Conservation (phyloP, 331 rosid species). For the Quercus phellos region DNA sequence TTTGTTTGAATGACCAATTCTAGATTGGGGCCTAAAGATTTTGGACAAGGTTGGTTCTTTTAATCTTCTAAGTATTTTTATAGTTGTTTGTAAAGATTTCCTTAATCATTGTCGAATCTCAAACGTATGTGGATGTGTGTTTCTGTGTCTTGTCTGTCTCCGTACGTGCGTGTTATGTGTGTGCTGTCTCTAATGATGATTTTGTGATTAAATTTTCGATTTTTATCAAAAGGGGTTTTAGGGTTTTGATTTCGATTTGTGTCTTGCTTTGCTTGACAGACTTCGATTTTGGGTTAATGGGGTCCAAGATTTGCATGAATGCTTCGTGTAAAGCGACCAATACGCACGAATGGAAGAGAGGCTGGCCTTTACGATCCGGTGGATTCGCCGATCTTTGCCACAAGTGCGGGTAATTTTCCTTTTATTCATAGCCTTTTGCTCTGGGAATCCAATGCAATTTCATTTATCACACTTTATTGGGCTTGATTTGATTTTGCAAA, state of each 20-base stretch:
- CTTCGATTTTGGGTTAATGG: conserved; percentile 58
- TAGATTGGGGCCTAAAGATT: conserved; percentile 21
- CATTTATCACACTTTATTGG: conserved; percentile 16
- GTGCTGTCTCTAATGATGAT: conserved; percentile 7
- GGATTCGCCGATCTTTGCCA: conserved; percentile 85
- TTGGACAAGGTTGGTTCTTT: conserved; percentile 20
- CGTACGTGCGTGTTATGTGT: conserved; percentile 22
- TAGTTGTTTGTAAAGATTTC: background rate
- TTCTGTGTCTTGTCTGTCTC: background rate
- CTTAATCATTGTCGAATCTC: conserved; percentile 23
- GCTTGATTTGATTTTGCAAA: conserved; percentile 12
- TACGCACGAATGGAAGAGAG: conserved; percentile 66
- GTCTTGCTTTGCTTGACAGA: conserved; percentile 7
- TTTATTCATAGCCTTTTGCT: background rate
- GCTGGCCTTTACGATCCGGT: conserved; percentile 89
- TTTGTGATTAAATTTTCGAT: conserved; percentile 3
- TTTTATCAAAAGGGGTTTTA: conserved; percentile 31
- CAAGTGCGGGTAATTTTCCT: conserved; percentile 72
- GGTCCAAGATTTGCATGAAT: conserved; percentile 61
- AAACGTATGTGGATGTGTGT: conserved; percentile 27
- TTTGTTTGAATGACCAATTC: conserved; percentile 22
- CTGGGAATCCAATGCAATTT: conserved; percentile 12
- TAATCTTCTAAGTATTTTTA: background rate
- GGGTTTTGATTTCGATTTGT: conserved; percentile 46
- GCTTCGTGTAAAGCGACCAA: conserved; percentile 40